Evolutionary conservation across 176 grass and related monocot species (phyloP), one percentile per base, ranked within the genome.

Genomic region (Oryza meyeriana): DNA sequence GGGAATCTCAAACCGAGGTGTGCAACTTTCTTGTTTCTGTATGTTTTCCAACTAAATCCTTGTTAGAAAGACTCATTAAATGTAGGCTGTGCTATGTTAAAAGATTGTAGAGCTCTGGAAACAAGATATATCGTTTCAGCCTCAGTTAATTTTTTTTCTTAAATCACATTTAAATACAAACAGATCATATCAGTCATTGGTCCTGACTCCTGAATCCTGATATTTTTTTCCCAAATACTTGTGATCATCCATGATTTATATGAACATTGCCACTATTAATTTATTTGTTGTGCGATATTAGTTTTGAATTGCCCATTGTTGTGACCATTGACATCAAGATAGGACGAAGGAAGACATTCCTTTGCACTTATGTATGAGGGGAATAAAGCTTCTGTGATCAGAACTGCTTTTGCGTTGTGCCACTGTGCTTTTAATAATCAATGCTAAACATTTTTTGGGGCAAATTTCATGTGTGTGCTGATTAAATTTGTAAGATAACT

Each of bases 1-100:
- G 87, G 33, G 89, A 97, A 75, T 81, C 94, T 77, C 91, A 94
- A 81, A 82, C 30, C 71, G 89, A 97, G 91, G 89, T 97, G 71
- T 38, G 32, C 18, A 81, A 58, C 31, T 79, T 64, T 71, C 6
- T 34, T 72, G 10, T 72, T 72, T 82, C 28, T 59, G 36, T 4
- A 77, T 66, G n/a, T 25, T 34, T 64, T 34, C 17, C 10, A 13
- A 11, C 26, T 5, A 1, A 58, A 72, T 84, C 26, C 1, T 7
- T 67, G n/a, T 30, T 39, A 71, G 67, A 71, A 58, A 58, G 20
- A 59, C n/a, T 59, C 22, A 10, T 10, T 59, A 3, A 59, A 59
- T 59, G 55, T 59, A 59, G 55, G 55, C 22, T 24, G 55, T 58
- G 20, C 55, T 7, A 59, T 25, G 55, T 59, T 59, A 59, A 59